Evolutionary conservation across 345 rosid species (phyloP).

Genomic region (Sonneratia caseolaris): DNA sequence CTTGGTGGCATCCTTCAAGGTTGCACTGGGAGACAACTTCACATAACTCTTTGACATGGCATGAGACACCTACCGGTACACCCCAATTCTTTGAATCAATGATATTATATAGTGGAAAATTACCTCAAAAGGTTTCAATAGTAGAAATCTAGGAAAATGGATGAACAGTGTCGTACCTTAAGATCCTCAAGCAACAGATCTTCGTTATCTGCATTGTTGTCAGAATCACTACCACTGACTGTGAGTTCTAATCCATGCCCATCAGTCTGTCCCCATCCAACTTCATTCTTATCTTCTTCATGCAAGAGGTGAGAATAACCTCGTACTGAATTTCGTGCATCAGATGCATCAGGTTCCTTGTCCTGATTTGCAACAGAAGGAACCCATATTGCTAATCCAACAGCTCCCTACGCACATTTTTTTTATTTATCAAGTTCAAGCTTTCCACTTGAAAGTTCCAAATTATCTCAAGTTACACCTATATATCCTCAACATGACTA

Average conservation of each 20-base stretch:
- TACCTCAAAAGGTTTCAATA: neutral
- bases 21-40: slow-evolving; percentile 43
- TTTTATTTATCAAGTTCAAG: slow-evolving; percentile 8
- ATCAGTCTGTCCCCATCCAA: slow-evolving; percentile 31
- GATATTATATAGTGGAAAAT: neutral
- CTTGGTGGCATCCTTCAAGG: slow-evolving; percentile 69
- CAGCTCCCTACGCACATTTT: slow-evolving; percentile 63
- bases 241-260: slow-evolving; percentile 56
- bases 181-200: slow-evolving; percentile 67
- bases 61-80: slow-evolving; percentile 36
- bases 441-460: neutral
- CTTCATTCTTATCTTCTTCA: slow-evolving; percentile 39
- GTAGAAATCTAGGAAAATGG: neutral
- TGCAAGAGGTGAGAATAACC: slow-evolving; percentile 66
- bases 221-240: slow-evolving; percentile 35
- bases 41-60: slow-evolving; percentile 76
- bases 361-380: slow-evolving; percentile 83
- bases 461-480: neutral
- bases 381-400: slow-evolving; percentile 99
- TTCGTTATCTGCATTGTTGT: slow-evolving; percentile 43
- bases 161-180: slow-evolving; percentile 29
- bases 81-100: neutral
- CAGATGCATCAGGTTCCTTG: slow-evolving; percentile 66
- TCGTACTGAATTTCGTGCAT: slow-evolving; percentile 36
- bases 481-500: neutral